These are phyloP conservation scores for Kwoniella shivajii DNA, from an alignment of 1,284 basidiomycete species.

Conservation along the genomic window DNA sequence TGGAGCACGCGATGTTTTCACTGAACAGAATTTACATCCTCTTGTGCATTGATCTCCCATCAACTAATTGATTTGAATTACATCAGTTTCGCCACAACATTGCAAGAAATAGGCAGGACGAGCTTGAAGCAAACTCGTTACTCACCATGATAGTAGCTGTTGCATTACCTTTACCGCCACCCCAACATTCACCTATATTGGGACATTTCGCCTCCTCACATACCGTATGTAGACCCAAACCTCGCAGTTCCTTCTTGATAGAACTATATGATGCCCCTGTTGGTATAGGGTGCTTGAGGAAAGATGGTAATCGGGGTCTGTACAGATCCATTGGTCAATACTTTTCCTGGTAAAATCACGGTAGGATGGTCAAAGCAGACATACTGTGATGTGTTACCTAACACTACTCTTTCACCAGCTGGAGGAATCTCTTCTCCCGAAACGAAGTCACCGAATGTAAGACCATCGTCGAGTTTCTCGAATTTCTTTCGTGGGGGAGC, in stretches of 20 bases:
- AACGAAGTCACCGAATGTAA: slow-evolving; percentile 83
- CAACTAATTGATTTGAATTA: slow-evolving; percentile 60
- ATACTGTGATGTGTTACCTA: slow-evolving; percentile 77
- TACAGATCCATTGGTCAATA: background rate
- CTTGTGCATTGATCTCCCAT: slow-evolving; percentile 99
- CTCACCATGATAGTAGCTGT: slow-evolving; percentile 99
- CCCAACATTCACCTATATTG: slow-evolving; percentile 99
- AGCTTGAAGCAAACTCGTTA: slow-evolving; percentile 1
- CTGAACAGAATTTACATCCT: slow-evolving; percentile 95
- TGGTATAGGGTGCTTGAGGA: slow-evolving; percentile 91
- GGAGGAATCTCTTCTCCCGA: slow-evolving; percentile 59
- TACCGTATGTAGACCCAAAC: slow-evolving; percentile 89
- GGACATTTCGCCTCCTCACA: slow-evolving; percentile 99
- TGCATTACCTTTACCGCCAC: slow-evolving; percentile 81
- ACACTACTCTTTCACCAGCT: slow-evolving; percentile 63
- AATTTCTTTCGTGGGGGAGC: slow-evolving; percentile 27
- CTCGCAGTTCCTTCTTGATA: slow-evolving; percentile 94
- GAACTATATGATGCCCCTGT: slow-evolving; percentile 84
- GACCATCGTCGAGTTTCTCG: slow-evolving; percentile 66
- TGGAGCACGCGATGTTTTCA: slow-evolving; percentile 88
- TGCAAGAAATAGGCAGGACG: too few species aligned
- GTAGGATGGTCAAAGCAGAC: slow-evolving; percentile 27
- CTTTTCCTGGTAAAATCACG: background rate
- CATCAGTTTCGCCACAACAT: too few species aligned
- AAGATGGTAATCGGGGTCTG: slow-evolving; percentile 85